phyloP scores from a whole-genome alignment of 2,329 filamentous ascomycete genomes.

The Alternaria alternata region DNA sequence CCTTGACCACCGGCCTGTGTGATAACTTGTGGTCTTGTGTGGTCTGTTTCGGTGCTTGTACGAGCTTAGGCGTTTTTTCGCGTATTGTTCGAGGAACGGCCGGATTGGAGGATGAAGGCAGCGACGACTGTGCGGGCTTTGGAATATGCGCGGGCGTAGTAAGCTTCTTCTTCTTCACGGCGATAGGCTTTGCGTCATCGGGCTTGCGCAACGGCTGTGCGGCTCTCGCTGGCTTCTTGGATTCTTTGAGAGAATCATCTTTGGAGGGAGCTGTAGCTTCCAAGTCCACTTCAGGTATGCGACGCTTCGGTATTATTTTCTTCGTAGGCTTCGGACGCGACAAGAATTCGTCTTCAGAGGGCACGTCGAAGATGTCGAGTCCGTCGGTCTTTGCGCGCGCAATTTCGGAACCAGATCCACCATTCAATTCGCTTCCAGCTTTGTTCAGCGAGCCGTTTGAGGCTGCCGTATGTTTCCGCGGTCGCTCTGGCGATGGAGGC shows the following conservation, averaged over 20 bases:
- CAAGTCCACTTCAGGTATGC: conserved; percentile 16
- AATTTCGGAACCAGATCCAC: conserved; percentile 5
- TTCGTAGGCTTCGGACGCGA: conserved; percentile 21
- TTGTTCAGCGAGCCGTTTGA: conserved; percentile 18
- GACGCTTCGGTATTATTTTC: conserved; percentile 23
- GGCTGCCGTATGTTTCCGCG: conserved; percentile 33
- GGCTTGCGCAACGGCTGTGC: conserved; percentile 21
- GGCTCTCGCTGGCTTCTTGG: conserved; percentile 9
- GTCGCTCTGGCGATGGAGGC: conserved; percentile 43
- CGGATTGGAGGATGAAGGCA: conserved; percentile 2
- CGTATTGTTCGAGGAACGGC: conserved; percentile 7
- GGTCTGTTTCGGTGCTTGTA: conserved; percentile 8
- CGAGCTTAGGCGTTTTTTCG: conserved; percentile 23
- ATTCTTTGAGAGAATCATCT: conserved; percentile 5
- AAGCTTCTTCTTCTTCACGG: conserved; percentile 10
- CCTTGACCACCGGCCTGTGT: conserved; percentile 16
- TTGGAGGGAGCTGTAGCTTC: conserved; percentile 21
- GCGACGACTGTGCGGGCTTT: conserved; percentile 9
- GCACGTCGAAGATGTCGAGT: conserved; percentile 54
- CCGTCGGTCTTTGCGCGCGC: conserved; percentile 17
- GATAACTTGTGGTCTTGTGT: background rate
- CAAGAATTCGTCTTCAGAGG: conserved; percentile 46
- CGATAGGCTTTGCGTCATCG: conserved; percentile 12
- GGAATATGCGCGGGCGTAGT: conserved; percentile 12
- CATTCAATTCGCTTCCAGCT: conserved; percentile 9